Evolutionary conservation across 768 basidiomycete species (phyloP), one percentile per base, ranked within the genome.

Genomic region (Tulasnella sp.): DNA sequence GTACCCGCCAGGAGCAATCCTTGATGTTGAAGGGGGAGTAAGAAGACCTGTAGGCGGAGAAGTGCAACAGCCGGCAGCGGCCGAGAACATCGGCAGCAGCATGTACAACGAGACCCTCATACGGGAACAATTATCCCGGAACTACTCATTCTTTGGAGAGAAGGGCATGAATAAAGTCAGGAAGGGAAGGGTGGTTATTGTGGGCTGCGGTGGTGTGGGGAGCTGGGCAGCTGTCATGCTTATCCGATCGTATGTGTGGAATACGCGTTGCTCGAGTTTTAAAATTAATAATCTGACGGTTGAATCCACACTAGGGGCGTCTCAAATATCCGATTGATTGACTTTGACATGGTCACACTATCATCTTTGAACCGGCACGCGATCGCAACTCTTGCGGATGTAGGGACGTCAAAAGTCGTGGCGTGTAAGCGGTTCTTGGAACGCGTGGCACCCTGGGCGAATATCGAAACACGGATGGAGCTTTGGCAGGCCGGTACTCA

Each of bases 171-270:
- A 73, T 9, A 84, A 80, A 67, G 77, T 98, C 54, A 78, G 96
- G 54, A 68, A 75, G 8, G 80, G 83, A 11, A 80, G 76, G 3
- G 93, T 97, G 0, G 92, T 90, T 17, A 75, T 98, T 19, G 85
- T 99, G 2, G 96, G 96, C 4, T 91, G 93, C 64, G 96, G 96
- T 60, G 95, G 96, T 1, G 96, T 99, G 0, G 96, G 96, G 0
- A 93, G 89, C 68, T 95, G 92, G 89, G 88, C 84, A 38, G 92
- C 93, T 15, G 80, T 95, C 30, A 95, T 95, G 95, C 81, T 92
- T 26, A 85, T 83, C 47, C 75, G 93, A 69, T 93, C 91, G 88
- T 93, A 68, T 68, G 88, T 80, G 27, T 3, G 30, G 34, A 43
- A 17, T n/a, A 23, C 43, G 19, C 44, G n/a, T 42, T 2, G 24